Conservation (phyloP, 129 eudicot species). For the Saposhnikovia divaricata region DNA sequence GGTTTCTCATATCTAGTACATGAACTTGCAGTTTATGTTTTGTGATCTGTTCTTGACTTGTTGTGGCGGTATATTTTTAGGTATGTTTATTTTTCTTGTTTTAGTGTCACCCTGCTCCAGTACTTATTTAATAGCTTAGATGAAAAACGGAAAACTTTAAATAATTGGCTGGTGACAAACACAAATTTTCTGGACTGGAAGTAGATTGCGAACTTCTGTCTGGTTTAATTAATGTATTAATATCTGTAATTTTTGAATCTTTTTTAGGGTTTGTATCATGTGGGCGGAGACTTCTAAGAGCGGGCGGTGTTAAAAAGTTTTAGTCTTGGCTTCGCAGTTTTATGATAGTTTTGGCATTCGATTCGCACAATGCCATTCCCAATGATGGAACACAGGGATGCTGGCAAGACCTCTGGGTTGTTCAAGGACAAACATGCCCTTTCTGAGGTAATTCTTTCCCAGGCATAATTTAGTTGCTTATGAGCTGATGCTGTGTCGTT, state of each 20-base stretch:
- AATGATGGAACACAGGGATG: conserved; percentile 14
- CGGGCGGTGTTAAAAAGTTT: not conserved
- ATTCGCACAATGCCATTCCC: conserved; percentile 8
- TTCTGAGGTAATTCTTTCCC: conserved; percentile 7
- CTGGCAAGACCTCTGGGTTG: not conserved
- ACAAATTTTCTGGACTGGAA: not conserved
- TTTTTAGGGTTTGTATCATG: not conserved
- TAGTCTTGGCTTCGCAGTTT: not conserved
- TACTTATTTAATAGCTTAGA: not conserved
- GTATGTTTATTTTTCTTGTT: not conserved
- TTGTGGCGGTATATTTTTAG: not conserved
- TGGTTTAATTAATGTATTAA: not conserved
- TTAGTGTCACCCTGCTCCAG: not conserved
- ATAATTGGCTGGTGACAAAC: not conserved
- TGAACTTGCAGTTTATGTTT: not conserved
- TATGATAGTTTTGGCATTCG: not conserved
- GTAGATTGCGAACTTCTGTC: not conserved
- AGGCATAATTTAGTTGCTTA: not conserved
- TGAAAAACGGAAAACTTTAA: not conserved
- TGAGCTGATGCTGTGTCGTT: not conserved
- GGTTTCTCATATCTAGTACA: not conserved
- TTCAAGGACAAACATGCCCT: conserved; percentile 5
- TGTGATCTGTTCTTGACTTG: conserved; percentile 3
- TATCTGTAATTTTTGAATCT: not conserved
- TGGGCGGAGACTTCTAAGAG: not conserved